A percentile compares a stretch with the other conserved stretches of the same genome.
phyloP scores from a whole-genome alignment of 2,329 filamentous ascomycete species.

The Bipolaris oryzae region DNA sequence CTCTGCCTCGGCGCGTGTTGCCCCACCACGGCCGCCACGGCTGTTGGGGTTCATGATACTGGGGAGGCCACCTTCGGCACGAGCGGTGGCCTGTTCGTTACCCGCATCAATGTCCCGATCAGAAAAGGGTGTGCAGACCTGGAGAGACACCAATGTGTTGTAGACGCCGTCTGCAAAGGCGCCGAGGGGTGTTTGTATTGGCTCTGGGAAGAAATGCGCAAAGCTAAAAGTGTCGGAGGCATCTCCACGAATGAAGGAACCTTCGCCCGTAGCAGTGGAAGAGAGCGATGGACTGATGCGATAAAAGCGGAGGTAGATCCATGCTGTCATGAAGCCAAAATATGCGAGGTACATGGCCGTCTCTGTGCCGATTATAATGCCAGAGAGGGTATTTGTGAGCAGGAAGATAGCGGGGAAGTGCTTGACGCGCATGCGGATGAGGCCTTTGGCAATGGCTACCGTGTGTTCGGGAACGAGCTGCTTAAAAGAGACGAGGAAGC shows the following conservation, averaged over 20 bases:
- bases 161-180: constrained; percentile 78
- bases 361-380: constrained; percentile 68
- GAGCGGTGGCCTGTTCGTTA: constrained; percentile 71
- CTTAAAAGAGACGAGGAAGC: constrained; percentile 95
- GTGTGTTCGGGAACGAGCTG: constrained; percentile 97
- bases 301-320: constrained; percentile 96
- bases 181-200: constrained; percentile 77
- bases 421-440: constrained; percentile 86
- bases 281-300: constrained; percentile 70
- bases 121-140: constrained; percentile 84
- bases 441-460: constrained; percentile 86
- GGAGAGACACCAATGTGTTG: constrained; percentile 72
- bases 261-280: constrained; percentile 59
- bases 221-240: constrained; percentile 97
- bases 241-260: constrained; percentile 74
- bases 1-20: constrained; percentile 89
- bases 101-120: constrained; percentile 76
- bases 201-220: constrained; percentile 90
- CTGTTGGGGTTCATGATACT: constrained; percentile 61
- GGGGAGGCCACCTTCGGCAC: constrained; percentile 66
- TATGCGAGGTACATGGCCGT: constrained; percentile 80
- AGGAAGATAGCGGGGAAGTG: constrained; percentile 78
- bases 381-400: constrained; percentile 71
- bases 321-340: constrained; percentile 84
- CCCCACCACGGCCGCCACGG: constrained; percentile 57